Base-by-base conservation (phyloP, 2,329 filamentous ascomycete species). In the Triangularia setosa region DNA sequence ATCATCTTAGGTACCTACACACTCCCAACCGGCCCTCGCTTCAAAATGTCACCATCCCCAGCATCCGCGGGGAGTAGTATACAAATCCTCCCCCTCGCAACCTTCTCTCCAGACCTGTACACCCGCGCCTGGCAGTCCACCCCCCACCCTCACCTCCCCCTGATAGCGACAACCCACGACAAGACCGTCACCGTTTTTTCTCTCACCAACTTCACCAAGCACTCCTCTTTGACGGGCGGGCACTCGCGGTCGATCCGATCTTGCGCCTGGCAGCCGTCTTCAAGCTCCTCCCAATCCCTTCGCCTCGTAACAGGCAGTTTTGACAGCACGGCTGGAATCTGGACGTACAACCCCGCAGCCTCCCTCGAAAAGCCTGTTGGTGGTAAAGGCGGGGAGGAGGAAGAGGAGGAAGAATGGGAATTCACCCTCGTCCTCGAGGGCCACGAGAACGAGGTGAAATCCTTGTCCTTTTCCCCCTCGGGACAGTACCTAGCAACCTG, bases 261-360 rank as follows among this genome's bases (percentile, higher is more conserved):
- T 58, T 87, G 89, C 21, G 89, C 92, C 40, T 99, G 95, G 95
- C 96, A 96, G 78, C 93, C 93, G 84, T 66, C 78, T 86, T 52
- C 79, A 83, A 14, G 7, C 14, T 65, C 78, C 86, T 53, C 79
- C 83, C 27, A 44, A 28, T n/a, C 16, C 53, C 88, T 91, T 63
- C 92, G 94, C 54, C 84, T 98, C 16, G 93, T 94, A 4, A 97
- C 93, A 0, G 95, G 92, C 3, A 95, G 90, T 75, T 99, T 99
- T 75, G 95, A 99, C 76, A 90, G 92, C 16, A 96, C 91, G 1
- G 93, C 94, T 1, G 95, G 93, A 9, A 85, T 91, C 71, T 96
- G 88, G 94, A 88, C 85, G 68, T 87, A 84, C 78, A 85, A 86
- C 70, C 35, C 57, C n/a, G 1, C 57, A 5, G 21, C 30, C 18